Evolutionary conservation across 1,284 basidiomycete species (phyloP).

Genomic region (Phaffia rhodozyma): DNA sequence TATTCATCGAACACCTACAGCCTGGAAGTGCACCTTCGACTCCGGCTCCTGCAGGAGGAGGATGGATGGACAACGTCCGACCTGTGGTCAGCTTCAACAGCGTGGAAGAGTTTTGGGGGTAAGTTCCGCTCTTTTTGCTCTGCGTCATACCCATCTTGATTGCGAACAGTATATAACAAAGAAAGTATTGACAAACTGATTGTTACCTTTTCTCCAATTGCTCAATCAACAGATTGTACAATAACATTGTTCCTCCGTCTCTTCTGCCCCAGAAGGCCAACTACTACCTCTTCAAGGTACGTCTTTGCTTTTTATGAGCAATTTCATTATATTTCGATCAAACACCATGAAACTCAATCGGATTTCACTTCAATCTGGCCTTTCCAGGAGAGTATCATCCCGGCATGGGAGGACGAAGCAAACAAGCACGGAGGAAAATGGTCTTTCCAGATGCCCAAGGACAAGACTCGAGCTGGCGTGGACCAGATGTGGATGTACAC

Average conservation of each 20-base stretch:
- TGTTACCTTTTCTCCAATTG: conserved; percentile 1
- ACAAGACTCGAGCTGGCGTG: conserved; percentile 72
- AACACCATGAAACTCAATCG: not conserved
- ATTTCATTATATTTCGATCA: not conserved
- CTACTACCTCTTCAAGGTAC: conserved; percentile 91
- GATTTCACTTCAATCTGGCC: conserved; percentile 1
- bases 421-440: conserved; percentile 97
- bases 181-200: not conserved
- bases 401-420: conserved; percentile 90
- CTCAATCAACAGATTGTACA: conserved; percentile 57
- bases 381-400: conserved; percentile 75
- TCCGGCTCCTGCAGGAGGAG: conserved; percentile 46
- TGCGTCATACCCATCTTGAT: not conserved
- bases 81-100: conserved; percentile 85
- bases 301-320: conserved; percentile 19
- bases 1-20: not conserved
- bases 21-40: conserved; percentile 5
- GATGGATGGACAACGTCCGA: conserved; percentile 97
- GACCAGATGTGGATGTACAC: conserved; percentile 98
- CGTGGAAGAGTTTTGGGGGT: conserved; percentile 98
- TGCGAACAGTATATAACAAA: not conserved
- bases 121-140: conserved; percentile 28
- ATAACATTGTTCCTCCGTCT: conserved; percentile 96
- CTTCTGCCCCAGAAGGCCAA: conserved; percentile 89
- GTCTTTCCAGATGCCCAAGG: conserved; percentile 93